Conservation (phyloP, 139 green algal genomes). For the Deuterostichococcus epilithicus region DNA sequence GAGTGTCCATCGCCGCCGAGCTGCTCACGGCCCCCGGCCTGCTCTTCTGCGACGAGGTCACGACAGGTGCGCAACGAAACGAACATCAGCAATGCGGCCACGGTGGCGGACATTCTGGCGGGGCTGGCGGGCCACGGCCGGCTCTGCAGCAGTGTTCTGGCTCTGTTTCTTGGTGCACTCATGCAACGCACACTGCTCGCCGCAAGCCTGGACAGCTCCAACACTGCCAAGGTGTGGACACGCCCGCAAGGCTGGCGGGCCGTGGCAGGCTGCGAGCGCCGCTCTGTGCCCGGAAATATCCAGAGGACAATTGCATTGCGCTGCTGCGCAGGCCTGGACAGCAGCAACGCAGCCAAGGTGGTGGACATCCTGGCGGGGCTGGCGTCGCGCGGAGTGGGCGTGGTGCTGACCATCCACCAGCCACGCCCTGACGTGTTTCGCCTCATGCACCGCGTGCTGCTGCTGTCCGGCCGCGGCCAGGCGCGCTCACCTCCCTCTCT, state of each 20-base stretch:
- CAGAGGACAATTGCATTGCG: too few relatives aligned
- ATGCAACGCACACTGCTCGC: constrained; percentile 56
- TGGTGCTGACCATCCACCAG: constrained; percentile 67
- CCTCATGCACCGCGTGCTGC: constrained; percentile 52
- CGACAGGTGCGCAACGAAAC: constrained; percentile 27
- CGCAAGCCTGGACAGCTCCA: too few relatives aligned
- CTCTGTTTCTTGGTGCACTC: constrained; percentile 51
- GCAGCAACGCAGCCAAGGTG: constrained; percentile 59
- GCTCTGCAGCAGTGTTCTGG: constrained; percentile 65
- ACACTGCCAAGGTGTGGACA: too few relatives aligned
- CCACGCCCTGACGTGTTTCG: constrained; percentile 60
- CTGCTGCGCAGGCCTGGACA: constrained; percentile 40
- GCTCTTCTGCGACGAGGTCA: constrained; percentile 55
- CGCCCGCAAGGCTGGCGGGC: too few relatives aligned
- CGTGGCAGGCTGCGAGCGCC: too few relatives aligned
- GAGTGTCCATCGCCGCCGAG: constrained; percentile 42
- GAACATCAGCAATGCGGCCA: constrained; percentile 56
- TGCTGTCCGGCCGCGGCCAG: constrained; percentile 48
- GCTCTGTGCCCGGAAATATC: too few relatives aligned
- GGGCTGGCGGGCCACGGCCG: constrained; percentile 27
- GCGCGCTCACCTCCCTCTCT: constrained; percentile 3
- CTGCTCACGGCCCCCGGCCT: constrained; percentile 42
- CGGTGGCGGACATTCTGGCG: constrained; percentile 62
- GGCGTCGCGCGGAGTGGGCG: constrained; percentile 36
- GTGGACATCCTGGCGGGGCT: constrained; percentile 59